These are phyloP conservation scores for Avena atlantica DNA, from an alignment of 176 grass and related monocot genomes.

Conservation along the genomic window DNA sequence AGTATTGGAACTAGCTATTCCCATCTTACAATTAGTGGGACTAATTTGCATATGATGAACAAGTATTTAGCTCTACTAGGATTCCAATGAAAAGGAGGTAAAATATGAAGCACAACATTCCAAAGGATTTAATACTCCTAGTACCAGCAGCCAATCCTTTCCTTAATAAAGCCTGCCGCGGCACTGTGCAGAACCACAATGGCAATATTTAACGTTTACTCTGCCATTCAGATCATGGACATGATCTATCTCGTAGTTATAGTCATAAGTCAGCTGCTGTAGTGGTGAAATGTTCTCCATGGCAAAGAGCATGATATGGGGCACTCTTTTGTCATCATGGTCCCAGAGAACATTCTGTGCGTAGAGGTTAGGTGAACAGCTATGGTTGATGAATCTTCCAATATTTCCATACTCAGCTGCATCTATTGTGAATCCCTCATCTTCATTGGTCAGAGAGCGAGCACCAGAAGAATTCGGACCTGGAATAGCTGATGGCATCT, in stretches of 20 bases:
- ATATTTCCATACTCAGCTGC: slow-evolving; percentile 62
- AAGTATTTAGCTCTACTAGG: no score
- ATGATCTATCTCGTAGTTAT: slow-evolving; percentile 58
- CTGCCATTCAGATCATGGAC: slow-evolving; percentile 47
- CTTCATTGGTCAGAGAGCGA: slow-evolving; percentile 35
- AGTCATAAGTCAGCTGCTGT: slow-evolving; percentile 83
- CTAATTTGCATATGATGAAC: no score
- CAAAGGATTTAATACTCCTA: not conserved
- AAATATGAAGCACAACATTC: not conserved
- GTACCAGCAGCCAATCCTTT: not conserved
- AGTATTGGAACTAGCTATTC: no score
- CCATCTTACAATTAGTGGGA: no score
- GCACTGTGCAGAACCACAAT: slow-evolving; percentile 62
- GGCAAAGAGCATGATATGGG: slow-evolving; percentile 84
- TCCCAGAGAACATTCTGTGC: slow-evolving; percentile 80
- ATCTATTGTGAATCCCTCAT: slow-evolving; percentile 71
- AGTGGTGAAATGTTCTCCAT: slow-evolving; percentile 79
- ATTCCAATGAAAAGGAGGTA: not conserved
- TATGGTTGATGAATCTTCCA: slow-evolving; percentile 88
- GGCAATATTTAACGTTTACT: slow-evolving; percentile 52
- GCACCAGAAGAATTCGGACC: slow-evolving; percentile 31
- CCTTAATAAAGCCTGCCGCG: slow-evolving; percentile 62
- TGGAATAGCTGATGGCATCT: slow-evolving; percentile 29
- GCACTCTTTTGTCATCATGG: slow-evolving; percentile 66
- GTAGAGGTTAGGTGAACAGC: slow-evolving; percentile 81